Evolutionary conservation across 495 filamentous ascomycete species (phyloP).

Genomic region (Xylona heveae): DNA sequence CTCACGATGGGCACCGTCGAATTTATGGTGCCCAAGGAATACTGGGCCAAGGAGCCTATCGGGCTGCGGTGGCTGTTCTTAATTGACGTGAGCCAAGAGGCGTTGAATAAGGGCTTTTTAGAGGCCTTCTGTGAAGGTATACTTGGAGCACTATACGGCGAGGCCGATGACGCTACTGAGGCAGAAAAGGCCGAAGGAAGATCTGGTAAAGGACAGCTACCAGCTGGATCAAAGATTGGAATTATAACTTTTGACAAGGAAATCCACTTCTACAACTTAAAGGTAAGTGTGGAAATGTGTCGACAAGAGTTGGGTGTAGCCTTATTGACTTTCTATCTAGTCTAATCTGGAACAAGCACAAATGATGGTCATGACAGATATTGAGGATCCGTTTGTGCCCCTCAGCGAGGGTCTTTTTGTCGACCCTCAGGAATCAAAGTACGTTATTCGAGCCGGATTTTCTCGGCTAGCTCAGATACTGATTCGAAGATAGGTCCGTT

Average conservation of each 20-base stretch:
- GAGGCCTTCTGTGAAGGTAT: slow-evolving; percentile 85
- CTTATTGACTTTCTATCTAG: slow-evolving; percentile 16
- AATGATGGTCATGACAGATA: slow-evolving; percentile 96
- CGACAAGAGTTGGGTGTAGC: neutral
- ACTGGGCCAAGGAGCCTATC: slow-evolving; percentile 90
- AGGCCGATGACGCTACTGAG: slow-evolving; percentile 19
- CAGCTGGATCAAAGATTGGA: slow-evolving; percentile 67
- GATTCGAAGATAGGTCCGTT: slow-evolving; percentile 28
- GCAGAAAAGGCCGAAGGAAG: slow-evolving; percentile 31
- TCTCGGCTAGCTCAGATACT: slow-evolving; percentile 2
- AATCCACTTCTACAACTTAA: slow-evolving; percentile 93
- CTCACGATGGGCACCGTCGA: slow-evolving; percentile 82
- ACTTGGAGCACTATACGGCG: slow-evolving; percentile 58
- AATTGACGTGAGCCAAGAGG: slow-evolving; percentile 81
- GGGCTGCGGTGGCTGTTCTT: slow-evolving; percentile 75
- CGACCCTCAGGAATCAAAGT: slow-evolving; percentile 84
- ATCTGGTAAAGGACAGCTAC: slow-evolving; percentile 43
- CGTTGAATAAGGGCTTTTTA: slow-evolving; percentile 73
- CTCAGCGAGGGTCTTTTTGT: slow-evolving; percentile 84
- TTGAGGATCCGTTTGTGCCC: slow-evolving; percentile 93
- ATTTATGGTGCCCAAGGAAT: slow-evolving; percentile 92
- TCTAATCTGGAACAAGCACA: slow-evolving; percentile 68
- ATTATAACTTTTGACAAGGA: slow-evolving; percentile 93
- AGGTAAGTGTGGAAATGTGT: slow-evolving; percentile 29
- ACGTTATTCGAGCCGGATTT: slow-evolving; percentile 8